A percentile compares a stretch with the other conserved stretches of the same genome.
phyloP scores from a whole-genome alignment of 352 stramenopile genomes.

The Phytopythium chamaehyphon region DNA sequence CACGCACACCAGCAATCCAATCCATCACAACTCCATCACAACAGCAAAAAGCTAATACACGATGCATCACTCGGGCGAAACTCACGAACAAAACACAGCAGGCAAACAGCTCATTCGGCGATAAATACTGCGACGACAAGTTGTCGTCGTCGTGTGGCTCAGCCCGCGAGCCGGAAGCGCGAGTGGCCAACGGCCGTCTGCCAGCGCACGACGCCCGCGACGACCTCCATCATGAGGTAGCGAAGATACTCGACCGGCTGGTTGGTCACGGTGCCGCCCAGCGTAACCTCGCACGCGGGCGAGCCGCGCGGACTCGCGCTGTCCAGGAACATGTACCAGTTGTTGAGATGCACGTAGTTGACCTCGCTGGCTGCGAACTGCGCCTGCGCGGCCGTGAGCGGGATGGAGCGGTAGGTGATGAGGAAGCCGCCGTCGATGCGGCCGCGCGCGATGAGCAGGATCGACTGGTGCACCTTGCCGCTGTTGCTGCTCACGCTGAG shows the following conservation, averaged over 20 bases:
- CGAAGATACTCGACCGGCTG: constrained; percentile 48
- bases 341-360: constrained; percentile 58
- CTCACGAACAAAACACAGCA: too few species aligned
- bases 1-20: too few species aligned
- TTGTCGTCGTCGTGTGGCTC: too few species aligned
- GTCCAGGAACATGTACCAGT: constrained; percentile 79
- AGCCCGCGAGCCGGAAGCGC: constrained; percentile 33
- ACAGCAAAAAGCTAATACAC: too few species aligned
- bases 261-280: constrained; percentile 52
- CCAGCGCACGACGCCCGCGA: constrained; percentile 59
- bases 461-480: constrained; percentile 36
- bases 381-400: constrained; percentile 34
- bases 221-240: constrained; percentile 63
- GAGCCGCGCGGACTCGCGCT: constrained; percentile 11
- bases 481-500: constrained; percentile 32
- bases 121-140: too few species aligned
- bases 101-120: too few species aligned
- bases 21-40: too few species aligned
- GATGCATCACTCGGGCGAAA: too few species aligned
- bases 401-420: constrained; percentile 66
- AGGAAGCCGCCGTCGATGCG: constrained; percentile 60
- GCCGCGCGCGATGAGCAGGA: constrained; percentile 55
- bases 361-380: constrained; percentile 44
- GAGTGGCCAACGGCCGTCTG: constrained; percentile 58
- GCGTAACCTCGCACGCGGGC: constrained; percentile 55